Base-by-base conservation (phyloP, 164 flowering plant species). In the Chimonanthus salicifolius region DNA sequence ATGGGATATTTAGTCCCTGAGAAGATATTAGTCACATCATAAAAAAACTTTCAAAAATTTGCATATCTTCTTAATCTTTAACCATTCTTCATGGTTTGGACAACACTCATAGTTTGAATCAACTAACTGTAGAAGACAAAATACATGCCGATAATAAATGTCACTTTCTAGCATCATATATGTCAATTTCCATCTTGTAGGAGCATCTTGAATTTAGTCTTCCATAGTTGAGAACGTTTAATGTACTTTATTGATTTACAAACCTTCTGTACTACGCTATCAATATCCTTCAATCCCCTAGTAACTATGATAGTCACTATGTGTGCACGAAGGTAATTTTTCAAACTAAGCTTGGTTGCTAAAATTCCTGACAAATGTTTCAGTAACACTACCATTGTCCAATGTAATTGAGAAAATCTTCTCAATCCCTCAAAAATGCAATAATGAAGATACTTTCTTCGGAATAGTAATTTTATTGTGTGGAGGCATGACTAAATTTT, bases 161-260 rank as follows among this genome's bases (percentile, higher is more conserved):
- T 51, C 15, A 4, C 7, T 46, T 2, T 62, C 74, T 4, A 47
- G 68, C 54, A 62, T 67, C 15, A 7, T 9, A 67, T 67, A 67
- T 45, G 69, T 67, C 44, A 15, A 70, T 3, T 64, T 72, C 74
- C 69, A 64, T 48, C 74, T 72, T 33, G 47, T 72, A 3, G 58
- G 51, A 49, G 10, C 4, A 49, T 49, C 54, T 10, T 49, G 54
- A 49, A 70, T 11, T 54, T 70, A 4, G 7, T 33, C 48, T 58
- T 16, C n/a, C 72, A 43, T 51, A 43, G 64, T 51, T 58, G 51
- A 18, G 69, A 64, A 49, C 13, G 13, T n/a, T 43, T 64, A 6
- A 49, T 43, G 20, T 62, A 72, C 15, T 72, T 72, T 2, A 72
- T 49, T 6, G 60, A n/a, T 6, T 64, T 18, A 2, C 48, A 45